A percentile compares a stretch with the other conserved stretches of the same genome.
Conservation (phyloP, 2,329 filamentous ascomycete species). For the Chaetomiaceae sp. region DNA sequence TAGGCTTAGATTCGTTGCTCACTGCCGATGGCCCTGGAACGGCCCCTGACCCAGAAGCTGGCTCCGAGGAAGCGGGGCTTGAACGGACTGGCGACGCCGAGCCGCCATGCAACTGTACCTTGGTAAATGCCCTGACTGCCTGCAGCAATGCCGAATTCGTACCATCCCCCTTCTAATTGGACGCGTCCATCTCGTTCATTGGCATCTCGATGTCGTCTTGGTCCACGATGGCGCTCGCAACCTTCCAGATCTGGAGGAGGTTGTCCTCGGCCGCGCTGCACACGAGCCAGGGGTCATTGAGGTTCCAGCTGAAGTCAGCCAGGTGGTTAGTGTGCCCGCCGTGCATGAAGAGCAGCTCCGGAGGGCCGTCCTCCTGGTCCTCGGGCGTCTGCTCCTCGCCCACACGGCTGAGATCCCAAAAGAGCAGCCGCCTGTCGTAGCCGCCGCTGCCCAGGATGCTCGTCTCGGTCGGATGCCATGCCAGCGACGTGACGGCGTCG, state of each 20-base stretch:
- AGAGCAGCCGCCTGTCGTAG: constrained; percentile 88
- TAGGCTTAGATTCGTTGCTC: not conserved
- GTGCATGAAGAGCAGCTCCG: constrained; percentile 98
- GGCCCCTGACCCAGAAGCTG: not conserved
- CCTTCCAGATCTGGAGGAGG: constrained; percentile 90
- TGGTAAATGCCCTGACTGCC: not conserved
- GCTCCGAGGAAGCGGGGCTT: not conserved
- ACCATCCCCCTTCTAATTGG: constrained; percentile 17
- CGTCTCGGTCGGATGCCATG: constrained; percentile 91
- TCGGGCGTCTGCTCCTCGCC: constrained; percentile 94
- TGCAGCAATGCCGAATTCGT: constrained; percentile 5
- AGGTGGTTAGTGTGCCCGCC: constrained; percentile 96
- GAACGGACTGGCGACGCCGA: not conserved
- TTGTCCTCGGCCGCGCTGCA: constrained; percentile 97
- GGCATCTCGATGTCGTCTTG: constrained; percentile 72
- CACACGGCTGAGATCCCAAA: constrained; percentile 91
- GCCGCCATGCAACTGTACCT: too few relatives aligned
- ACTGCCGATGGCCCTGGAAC: not conserved
- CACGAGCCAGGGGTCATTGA: constrained; percentile 93
- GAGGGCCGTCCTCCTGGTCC: constrained; percentile 89
- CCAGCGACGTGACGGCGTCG: constrained; percentile 84
- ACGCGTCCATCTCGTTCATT: constrained; percentile 62
- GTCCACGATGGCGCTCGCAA: constrained; percentile 74
- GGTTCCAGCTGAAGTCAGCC: constrained; percentile 97
- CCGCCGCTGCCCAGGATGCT: constrained; percentile 85